A percentile compares a stretch with the other conserved stretches of the same genome.
Conservation (phyloP, 2,329 filamentous ascomycete genomes). For the Xylaria sp. region DNA sequence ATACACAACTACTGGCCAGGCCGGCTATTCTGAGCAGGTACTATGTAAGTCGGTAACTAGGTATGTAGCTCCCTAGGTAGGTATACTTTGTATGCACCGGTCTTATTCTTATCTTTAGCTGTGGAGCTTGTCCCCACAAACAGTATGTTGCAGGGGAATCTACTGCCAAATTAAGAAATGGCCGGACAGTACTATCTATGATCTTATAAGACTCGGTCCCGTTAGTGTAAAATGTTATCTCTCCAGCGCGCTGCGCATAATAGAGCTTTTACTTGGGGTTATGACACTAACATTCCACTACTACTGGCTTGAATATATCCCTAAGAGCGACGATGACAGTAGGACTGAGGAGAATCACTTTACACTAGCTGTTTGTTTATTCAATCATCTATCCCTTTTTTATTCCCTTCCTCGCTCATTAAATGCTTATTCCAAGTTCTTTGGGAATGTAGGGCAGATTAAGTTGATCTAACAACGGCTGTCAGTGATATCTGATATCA, state of each 20-base stretch:
- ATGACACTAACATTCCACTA: slow-evolving; percentile 4
- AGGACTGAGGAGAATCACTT: too few relatives aligned
- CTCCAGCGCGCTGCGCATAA: not conserved
- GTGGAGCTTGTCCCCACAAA: slow-evolving; percentile 23
- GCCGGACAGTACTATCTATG: not conserved
- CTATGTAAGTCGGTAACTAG: not conserved
- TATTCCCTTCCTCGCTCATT: too few relatives aligned
- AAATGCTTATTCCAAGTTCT: too few relatives aligned
- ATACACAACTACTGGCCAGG: too few relatives aligned
- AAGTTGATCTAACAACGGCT: too few relatives aligned
- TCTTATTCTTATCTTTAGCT: slow-evolving; percentile 30
- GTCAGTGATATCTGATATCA: too few relatives aligned
- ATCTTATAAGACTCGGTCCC: not conserved
- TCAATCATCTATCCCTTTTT: too few relatives aligned
- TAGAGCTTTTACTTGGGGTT: not conserved
- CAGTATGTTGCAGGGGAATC: slow-evolving; percentile 1
- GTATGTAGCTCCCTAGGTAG: not conserved
- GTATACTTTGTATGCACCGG: not conserved
- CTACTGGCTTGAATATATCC: too few relatives aligned
- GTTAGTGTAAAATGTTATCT: slow-evolving; percentile 2
- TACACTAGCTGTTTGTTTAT: too few relatives aligned
- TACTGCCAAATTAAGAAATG: slow-evolving; percentile 26
- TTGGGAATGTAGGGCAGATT: too few relatives aligned
- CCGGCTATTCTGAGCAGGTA: too few relatives aligned
- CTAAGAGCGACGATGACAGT: too few relatives aligned